phyloP scores from a whole-genome alignment of 805 yeast genomes.

The Pichia membranifaciens region DNA sequence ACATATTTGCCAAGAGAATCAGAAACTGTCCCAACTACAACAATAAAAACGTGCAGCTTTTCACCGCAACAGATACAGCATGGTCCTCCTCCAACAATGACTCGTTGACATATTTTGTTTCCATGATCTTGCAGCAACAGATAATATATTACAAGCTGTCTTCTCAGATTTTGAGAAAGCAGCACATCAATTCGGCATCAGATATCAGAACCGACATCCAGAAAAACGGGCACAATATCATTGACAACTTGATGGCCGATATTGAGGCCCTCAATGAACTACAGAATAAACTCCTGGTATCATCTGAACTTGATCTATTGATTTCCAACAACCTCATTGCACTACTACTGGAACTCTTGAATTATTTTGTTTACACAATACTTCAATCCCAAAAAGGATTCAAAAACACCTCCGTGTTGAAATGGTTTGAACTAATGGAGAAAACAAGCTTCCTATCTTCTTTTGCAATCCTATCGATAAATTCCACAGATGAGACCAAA shows the following conservation, averaged over 20 bases:
- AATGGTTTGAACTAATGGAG: slow-evolving; percentile 55
- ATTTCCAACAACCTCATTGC: slow-evolving; percentile 16
- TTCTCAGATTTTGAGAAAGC: background rate
- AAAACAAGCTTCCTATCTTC: slow-evolving; percentile 20
- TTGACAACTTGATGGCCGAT: slow-evolving; percentile 27
- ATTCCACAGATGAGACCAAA: background rate
- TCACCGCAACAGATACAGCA: background rate
- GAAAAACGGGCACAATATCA: slow-evolving; percentile 21
- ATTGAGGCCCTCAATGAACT: slow-evolving; percentile 11
- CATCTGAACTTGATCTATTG: slow-evolving; percentile 13
- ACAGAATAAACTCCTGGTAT: slow-evolving; percentile 12
- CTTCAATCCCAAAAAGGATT: slow-evolving; percentile 23
- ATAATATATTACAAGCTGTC: background rate
- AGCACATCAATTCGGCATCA: background rate
- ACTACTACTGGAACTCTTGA: slow-evolving; percentile 21
- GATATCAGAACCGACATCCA: slow-evolving; percentile 29
- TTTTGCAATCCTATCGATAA: background rate
- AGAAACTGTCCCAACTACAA: background rate
- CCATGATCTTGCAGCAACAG: slow-evolving; percentile 6
- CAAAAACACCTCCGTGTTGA: slow-evolving; percentile 28
- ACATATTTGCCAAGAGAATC: background rate
- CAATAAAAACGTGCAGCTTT: background rate
- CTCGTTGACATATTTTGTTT: background rate
- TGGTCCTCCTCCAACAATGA: background rate
- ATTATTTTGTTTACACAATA: slow-evolving; percentile 24